phyloP scores from a whole-genome alignment of 2,329 filamentous ascomycete species.

The Pseudocercospora musae region DNA sequence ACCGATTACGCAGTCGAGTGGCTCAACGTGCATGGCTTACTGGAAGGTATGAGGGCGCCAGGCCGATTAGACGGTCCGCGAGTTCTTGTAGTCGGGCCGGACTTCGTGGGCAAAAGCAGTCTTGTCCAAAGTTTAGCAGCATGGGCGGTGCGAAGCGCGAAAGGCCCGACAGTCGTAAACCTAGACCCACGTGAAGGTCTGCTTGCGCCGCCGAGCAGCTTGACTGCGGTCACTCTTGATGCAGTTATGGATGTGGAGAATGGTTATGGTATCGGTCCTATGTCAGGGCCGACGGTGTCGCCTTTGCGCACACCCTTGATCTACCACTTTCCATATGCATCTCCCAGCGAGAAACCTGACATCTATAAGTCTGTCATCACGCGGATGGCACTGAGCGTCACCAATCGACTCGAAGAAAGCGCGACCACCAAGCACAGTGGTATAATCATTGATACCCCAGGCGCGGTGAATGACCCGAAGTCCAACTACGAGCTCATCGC shows the following conservation, averaged over 20 bases:
- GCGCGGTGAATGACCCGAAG: constrained; percentile 63
- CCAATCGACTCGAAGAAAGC: constrained; percentile 74
- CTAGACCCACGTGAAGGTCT: constrained; percentile 71
- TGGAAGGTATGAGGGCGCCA: constrained; percentile 66
- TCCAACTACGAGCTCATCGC: constrained; percentile 70
- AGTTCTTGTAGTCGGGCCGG: constrained; percentile 78
- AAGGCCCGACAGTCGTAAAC: constrained; percentile 76
- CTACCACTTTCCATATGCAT: constrained; percentile 77
- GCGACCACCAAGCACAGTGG: constrained; percentile 67
- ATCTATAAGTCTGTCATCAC: constrained; percentile 73
- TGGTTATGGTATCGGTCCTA: constrained; percentile 80
- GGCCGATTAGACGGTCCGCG: constrained; percentile 55
- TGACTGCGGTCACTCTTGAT: constrained; percentile 83
- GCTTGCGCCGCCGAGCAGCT: constrained; percentile 61
- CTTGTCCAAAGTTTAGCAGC: constrained; percentile 59
- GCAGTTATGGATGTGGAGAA: constrained; percentile 85
- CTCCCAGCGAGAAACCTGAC: constrained; percentile 65
- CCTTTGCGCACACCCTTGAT: constrained; percentile 90
- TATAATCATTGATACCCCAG: constrained; percentile 80
- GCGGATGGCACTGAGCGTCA: constrained; percentile 73
- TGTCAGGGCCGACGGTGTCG: constrained; percentile 80
- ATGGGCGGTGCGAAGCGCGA: constrained; percentile 78
- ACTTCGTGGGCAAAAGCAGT: constrained; percentile 67
- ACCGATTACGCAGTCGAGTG: constrained; percentile 73
- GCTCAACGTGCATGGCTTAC: constrained; percentile 82